Evolutionary conservation across 1,284 basidiomycete genomes (phyloP), one percentile per base, ranked within the genome.

Genomic region (Naganishia albida): DNA sequence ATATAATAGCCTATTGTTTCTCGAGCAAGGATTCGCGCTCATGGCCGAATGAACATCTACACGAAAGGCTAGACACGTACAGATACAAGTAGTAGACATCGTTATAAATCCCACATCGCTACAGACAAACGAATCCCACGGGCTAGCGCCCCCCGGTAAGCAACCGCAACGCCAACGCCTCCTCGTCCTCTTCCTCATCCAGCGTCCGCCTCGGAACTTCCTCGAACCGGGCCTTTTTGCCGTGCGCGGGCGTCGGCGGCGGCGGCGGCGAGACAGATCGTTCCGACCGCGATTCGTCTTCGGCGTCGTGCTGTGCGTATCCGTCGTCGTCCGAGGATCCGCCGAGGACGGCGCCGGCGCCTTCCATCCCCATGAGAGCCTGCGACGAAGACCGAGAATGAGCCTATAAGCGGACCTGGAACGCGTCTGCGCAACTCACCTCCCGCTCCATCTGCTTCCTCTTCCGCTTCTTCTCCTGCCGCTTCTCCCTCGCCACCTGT

Each of bases 401-500:
- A n/a, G 20, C n/a, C 7, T 15, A 15, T 23, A 7, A 44, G 26
- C 39, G 16, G 1, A 20, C 13, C 16, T 8, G n/a, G n/a, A n/a
- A 42, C 18, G 12, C 15, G 46, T 23, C 7, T 54, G 16, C 12
- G 10, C 15, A 1, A 72, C 78, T 73, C 66, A 80, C 81, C 72
- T 87, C 88, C 42, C 82, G 83, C 71, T 94, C 91, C 67, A 89
- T 85, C 73, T 91, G 87, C 82, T 95, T 96, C 72, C 91, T 81
- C 78, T 91, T 94, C 67, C 86, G 76, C 80, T 88, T 85, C 82
- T 89, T 90, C 78, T 93, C 91, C 68, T 84, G 82, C 80, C 89
- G 89, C 84, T 93, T 93, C 75, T 90, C 90, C 75, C 85, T 87
- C 25, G 91, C 93, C 70, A 90, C 86, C 66, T 86, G 85, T 79